These are phyloP conservation scores for Cornus florida DNA, from an alignment of 148 eudicot species.

Conservation along the genomic window DNA sequence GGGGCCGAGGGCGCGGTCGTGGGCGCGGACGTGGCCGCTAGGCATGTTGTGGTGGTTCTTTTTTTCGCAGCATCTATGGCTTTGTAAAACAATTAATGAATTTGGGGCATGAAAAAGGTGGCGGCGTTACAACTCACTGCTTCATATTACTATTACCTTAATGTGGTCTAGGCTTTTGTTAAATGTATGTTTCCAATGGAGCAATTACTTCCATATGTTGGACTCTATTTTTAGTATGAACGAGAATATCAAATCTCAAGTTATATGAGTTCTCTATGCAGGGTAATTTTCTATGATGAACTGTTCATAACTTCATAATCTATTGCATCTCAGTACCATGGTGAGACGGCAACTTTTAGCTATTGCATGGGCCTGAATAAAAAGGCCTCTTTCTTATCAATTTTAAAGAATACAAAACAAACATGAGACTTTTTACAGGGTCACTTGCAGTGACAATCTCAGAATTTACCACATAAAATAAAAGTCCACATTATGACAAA, in stretches of 20 bases:
- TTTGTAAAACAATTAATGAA: neutral
- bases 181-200: neutral
- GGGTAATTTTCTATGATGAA: neutral
- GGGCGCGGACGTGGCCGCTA: constrained; percentile 66
- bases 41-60: neutral
- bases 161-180: neutral
- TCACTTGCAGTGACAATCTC: no score
- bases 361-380: no score
- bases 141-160: neutral
- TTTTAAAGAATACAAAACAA: no score
- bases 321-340: no score
- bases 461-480: no score
- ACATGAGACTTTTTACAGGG: no score
- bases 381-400: no score
- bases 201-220: neutral
- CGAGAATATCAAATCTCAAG: neutral
- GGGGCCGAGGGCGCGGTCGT: constrained; percentile 69
- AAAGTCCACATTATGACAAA: no score
- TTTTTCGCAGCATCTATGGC: neutral
- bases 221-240: neutral
- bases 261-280: neutral
- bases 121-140: neutral
- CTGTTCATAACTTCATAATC: no score
- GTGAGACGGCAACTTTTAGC: no score
- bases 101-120: constrained; percentile 1